Base-by-base conservation (phyloP, 805 yeast genomes). In the Cyberlindnera xishuangbannaensis region DNA sequence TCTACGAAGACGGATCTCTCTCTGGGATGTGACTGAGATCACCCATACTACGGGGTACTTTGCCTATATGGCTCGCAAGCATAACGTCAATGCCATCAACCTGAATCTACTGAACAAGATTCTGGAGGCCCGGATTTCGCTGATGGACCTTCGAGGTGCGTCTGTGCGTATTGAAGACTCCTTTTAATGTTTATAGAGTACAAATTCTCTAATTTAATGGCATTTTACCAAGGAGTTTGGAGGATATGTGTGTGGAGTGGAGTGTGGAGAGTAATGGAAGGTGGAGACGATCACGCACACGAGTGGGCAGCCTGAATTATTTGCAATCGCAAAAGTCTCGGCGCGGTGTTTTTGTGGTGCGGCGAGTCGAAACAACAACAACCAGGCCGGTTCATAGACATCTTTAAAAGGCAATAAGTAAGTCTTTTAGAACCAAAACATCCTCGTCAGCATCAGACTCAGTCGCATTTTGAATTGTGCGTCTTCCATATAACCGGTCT, bases 11-110 rank as follows among this genome's bases (percentile, higher is more conserved):
- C 30, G 36, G 21, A 22, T 44, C 10, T 28, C 37, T 3, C 5
- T 30, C 4, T 38, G 36, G 31, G 27, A 40, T 15, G 30, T 18
- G 5, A 32, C 36, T 10, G 53, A 47, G 25, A 15, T 45, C 5
- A 22, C 22, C n/a, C 34, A 43, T 18, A 44, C 52, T 2, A 35
- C 41, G 14, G 52, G 48, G 1, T 51, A 44, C 31, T 50, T 48
- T 33, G 27, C 37, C 1, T 27, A 35, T 6, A 15, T 32, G 29
- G 53, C 52, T 1, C 32, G 42, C 1, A 34, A 34, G 15, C 18
- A 40, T 18, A 29, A 33, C 7, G 36, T 48, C 4, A n/a, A 28
- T 5, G 44, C 46, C 1, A 28, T 40, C 6, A 28, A 40, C 17
- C 30, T 47, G 14, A 38, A 31, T 15, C 30, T 41, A 21, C 16